Evolutionary conservation across 352 stramenopile species (phyloP), one percentile per base, ranked within the genome.

Genomic region (Phytophthora uliginosa): DNA sequence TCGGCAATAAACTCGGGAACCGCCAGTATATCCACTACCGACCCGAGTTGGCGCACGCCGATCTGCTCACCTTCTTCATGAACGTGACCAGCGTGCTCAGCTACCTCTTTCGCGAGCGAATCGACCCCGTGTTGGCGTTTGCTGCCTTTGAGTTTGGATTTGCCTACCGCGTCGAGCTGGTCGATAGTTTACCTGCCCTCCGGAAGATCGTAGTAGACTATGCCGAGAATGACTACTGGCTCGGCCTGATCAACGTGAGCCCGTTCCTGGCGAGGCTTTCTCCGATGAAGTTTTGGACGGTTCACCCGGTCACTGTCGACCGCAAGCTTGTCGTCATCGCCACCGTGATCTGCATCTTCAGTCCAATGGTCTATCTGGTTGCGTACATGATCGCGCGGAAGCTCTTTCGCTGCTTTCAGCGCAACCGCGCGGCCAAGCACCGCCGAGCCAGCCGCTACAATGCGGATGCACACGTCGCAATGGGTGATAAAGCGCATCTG

Each of bases 31-130:
- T 80, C 24, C 45, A 71, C 15, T 71, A 74, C 24, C 54, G 58
- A 20, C 47, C 62, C 1, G 73, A 80, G 22, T 7, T 81, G 18
- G 40, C 58, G 1, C 66, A 73, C 40, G 64, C 76, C 4, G 69
- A 83, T 59, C 52, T 87, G 0, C 61, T 87, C 0, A 74, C 72
- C 18, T 66, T 84, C 12, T 83, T 78, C 31, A 38, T 87, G 0
- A 71, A 69, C 26, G 9, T 69, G 0, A 64, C 56, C 1, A 76
- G 67, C 9, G 15, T 77, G 2, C 17, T 86, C 17, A 78, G 76
- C 22, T 73, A 77, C 28, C 1, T 76, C 0, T 54, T 73, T 12
- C 59, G 60, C 18, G 79, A 82, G 22, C 60, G 72, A 28, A 78
- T 86, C 3, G 67, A 84, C 33, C 79, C 79, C 3, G 47, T 70